Conservation (phyloP, 2,329 filamentous ascomycete species). For the Fusarium aywerte region DNA sequence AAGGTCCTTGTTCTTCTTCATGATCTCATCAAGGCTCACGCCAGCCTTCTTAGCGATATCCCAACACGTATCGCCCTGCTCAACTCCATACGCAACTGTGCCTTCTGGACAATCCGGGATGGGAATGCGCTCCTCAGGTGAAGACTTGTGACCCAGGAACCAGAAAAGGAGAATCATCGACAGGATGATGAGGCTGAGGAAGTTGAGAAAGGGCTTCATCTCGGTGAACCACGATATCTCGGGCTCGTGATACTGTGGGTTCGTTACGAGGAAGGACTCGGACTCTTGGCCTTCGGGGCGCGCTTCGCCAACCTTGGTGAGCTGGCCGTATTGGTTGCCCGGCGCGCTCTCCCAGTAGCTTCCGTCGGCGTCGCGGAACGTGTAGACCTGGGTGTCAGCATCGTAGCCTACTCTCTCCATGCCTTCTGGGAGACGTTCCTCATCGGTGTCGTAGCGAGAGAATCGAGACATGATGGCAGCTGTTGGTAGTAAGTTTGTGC, state of each 20-base stretch:
- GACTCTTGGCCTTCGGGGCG: slow-evolving; percentile 45
- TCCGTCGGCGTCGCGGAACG: slow-evolving; percentile 61
- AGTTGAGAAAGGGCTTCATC: slow-evolving; percentile 67
- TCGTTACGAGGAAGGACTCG: slow-evolving; percentile 48
- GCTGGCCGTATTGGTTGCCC: slow-evolving; percentile 60
- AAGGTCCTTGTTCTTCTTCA: slow-evolving; percentile 57
- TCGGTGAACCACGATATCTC: slow-evolving; percentile 62
- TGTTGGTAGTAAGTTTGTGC: neutral
- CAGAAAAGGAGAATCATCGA: slow-evolving; percentile 63
- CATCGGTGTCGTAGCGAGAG: slow-evolving; percentile 59
- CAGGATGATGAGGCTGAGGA: slow-evolving; percentile 64
- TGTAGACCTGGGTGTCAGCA: slow-evolving; percentile 64
- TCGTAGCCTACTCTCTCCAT: slow-evolving; percentile 67
- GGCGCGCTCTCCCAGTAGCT: slow-evolving; percentile 62
- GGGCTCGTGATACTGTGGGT: slow-evolving; percentile 22
- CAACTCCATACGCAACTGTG: slow-evolving; percentile 53
- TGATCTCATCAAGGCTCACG: slow-evolving; percentile 59
- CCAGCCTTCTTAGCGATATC: slow-evolving; percentile 57
- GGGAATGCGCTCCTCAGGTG: slow-evolving; percentile 27
- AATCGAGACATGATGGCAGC: slow-evolving; percentile 53
- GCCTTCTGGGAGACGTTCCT: slow-evolving; percentile 64
- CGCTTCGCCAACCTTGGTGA: slow-evolving; percentile 54
- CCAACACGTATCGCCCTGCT: slow-evolving; percentile 64
- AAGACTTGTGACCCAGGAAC: slow-evolving; percentile 54
- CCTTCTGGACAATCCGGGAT: slow-evolving; percentile 47